Conservation (phyloP, 2,329 filamentous ascomycete species). For the Colletotrichum nymphaeae region DNA sequence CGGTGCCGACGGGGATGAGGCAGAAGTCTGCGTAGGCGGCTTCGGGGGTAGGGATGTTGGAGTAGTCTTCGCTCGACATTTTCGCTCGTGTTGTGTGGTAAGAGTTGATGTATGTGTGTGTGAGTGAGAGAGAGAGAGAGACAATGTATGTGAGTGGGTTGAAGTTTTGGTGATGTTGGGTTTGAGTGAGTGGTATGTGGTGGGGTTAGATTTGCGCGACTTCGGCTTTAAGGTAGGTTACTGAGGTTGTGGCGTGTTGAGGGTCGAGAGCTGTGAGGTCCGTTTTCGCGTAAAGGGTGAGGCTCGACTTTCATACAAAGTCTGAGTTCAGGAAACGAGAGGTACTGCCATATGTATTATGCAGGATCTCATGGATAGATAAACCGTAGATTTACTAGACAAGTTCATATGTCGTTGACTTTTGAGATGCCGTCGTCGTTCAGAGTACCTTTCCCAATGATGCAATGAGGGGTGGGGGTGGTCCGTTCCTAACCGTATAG, state of each 20-base stretch:
- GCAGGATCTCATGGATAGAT: neutral
- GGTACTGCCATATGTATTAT: rapidly evolving
- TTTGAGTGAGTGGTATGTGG: neutral
- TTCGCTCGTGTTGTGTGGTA: neutral
- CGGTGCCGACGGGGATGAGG: slow-evolving; percentile 88
- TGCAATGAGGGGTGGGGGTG: neutral
- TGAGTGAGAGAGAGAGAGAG: neutral
- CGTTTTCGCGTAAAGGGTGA: neutral
- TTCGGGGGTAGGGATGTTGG: slow-evolving; percentile 71
- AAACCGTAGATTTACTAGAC: neutral
- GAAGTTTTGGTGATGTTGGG: neutral
- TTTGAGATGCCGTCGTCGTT: neutral
- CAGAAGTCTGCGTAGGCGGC: slow-evolving; percentile 92
- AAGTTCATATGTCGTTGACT: neutral
- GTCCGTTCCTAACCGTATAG: neutral
- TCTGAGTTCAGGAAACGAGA: neutral
- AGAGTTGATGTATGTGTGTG: neutral
- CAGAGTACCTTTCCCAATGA: neutral
- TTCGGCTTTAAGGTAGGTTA: neutral
- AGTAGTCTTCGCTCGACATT: slow-evolving; percentile 55
- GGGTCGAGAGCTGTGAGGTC: neutral
- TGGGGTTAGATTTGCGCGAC: neutral
- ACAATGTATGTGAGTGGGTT: neutral
- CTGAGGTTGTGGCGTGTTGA: neutral
- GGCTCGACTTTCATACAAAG: neutral